Evolutionary conservation across 257 asterid species (phyloP).

Genomic region (Solanum pimpinellifolium): DNA sequence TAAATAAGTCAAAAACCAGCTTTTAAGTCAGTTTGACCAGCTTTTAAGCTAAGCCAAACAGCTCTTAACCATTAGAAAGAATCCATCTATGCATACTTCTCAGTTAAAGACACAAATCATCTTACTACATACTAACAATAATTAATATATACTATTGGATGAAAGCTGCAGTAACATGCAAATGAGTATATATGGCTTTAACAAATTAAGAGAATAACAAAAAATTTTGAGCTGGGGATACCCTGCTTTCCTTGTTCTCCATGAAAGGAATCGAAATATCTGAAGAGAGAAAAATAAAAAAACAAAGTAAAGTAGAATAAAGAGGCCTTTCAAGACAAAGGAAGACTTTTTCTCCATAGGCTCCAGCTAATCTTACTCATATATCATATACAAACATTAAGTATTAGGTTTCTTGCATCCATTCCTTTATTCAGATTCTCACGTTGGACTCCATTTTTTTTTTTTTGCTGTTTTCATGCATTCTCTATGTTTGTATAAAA

Average conservation of each 20-base stretch:
- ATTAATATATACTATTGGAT: background rate
- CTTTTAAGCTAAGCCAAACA: too few relatives aligned
- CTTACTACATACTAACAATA: background rate
- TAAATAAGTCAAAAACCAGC: too few relatives aligned
- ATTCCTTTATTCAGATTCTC: constrained; percentile 55
- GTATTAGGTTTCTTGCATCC: constrained; percentile 8
- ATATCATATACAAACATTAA: constrained; percentile 1
- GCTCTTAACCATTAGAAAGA: background rate
- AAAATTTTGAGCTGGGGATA: background rate
- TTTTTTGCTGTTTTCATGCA: background rate
- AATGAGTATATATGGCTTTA: constrained; percentile 13
- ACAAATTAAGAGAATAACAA: background rate
- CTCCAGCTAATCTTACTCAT: constrained; percentile 30
- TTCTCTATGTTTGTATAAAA: background rate
- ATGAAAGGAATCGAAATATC: constrained; percentile 49
- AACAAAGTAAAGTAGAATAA: constrained; percentile 10
- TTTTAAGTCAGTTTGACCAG: too few relatives aligned
- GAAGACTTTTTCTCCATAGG: constrained; percentile 36
- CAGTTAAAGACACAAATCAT: background rate
- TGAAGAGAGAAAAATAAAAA: background rate
- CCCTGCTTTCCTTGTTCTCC: constrained; percentile 47
- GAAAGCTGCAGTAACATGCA: constrained; percentile 32
- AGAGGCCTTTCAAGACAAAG: constrained; percentile 30
- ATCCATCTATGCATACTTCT: background rate
- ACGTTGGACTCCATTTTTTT: background rate